These are phyloP conservation scores for Apophysomyces elegans DNA, from an alignment of 371 early-diverging fungal species.

Conservation along the genomic window DNA sequence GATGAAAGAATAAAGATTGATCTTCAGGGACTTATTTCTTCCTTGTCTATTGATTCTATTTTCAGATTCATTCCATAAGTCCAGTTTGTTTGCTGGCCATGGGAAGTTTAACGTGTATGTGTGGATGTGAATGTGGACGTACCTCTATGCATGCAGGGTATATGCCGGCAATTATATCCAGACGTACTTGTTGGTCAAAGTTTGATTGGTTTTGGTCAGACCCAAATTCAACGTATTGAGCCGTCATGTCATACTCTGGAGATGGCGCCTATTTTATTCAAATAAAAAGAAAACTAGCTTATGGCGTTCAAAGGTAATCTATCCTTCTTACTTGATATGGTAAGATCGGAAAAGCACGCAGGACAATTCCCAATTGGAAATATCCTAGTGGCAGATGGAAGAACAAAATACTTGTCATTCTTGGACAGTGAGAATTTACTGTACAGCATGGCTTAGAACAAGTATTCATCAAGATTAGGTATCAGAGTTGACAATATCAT, in stretches of 20 bases:
- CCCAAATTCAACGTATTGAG: background rate
- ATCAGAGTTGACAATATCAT: conserved; percentile 1
- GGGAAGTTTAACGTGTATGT: background rate
- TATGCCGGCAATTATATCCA: background rate
- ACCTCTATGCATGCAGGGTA: conserved; percentile 1
- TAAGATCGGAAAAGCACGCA: background rate
- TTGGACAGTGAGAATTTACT: conserved; percentile 1
- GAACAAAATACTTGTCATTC: conserved; percentile 1
- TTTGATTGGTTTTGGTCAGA: conserved; percentile 2
- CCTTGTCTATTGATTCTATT: background rate
- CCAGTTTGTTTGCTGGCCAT: background rate
- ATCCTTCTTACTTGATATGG: background rate
- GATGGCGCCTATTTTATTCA: background rate
- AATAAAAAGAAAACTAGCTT: background rate
- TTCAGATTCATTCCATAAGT: background rate
- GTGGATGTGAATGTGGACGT: background rate
- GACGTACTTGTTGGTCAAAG: background rate
- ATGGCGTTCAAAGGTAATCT: background rate
- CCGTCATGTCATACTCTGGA: background rate
- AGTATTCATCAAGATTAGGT: background rate
- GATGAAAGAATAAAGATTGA: background rate
- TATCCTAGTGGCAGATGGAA: background rate
- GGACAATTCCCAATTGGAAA: background rate
- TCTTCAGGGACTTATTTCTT: conserved; percentile 1
- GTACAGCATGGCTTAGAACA: background rate